Percentiles rank a stretch among this genome's conserved stretches.
Evolutionary conservation across 2,329 filamentous ascomycete genomes (phyloP).

Genomic region (Thielaviopsis musarum): DNA sequence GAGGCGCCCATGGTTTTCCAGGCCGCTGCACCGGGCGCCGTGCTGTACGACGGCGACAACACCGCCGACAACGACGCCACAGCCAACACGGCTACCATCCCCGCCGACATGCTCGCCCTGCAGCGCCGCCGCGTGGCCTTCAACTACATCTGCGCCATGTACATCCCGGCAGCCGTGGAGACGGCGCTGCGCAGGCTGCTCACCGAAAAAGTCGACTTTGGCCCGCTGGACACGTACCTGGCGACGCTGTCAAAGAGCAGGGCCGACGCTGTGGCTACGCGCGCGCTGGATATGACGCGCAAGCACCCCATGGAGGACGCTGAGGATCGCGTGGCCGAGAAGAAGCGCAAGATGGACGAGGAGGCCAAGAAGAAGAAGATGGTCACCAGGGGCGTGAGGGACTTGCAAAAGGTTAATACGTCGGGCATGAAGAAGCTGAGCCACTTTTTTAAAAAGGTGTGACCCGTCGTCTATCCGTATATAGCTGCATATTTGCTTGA

Average conservation of each 20-base stretch:
- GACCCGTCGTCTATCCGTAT: conserved; percentile 1
- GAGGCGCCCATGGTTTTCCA: conserved; percentile 60
- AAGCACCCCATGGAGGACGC: conserved; percentile 53
- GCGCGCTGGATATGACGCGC: conserved; percentile 53
- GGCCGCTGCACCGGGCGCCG: conserved; percentile 25
- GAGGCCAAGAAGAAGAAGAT: conserved; percentile 68
- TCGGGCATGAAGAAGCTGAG: conserved; percentile 95
- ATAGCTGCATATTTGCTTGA: not conserved
- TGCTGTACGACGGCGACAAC: not conserved
- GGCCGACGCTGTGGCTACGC: conserved; percentile 51
- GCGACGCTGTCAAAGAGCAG: conserved; percentile 48
- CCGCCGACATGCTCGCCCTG: conserved; percentile 34
- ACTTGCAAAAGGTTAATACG: conserved; percentile 80
- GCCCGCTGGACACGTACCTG: conserved; percentile 53
- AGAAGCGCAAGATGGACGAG: conserved; percentile 73
- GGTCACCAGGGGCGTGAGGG: conserved; percentile 58
- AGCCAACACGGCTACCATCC: not conserved
- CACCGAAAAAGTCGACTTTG: conserved; percentile 43
- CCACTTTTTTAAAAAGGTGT: conserved; percentile 70
- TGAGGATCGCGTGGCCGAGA: conserved; percentile 49
- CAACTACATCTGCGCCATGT: conserved; percentile 45
- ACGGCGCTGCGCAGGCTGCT: conserved; percentile 26
- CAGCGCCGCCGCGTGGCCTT: conserved; percentile 49
- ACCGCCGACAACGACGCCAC: not conserved
- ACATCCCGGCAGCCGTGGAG: conserved; percentile 33